These are phyloP conservation scores for Pleurostoma richardsiae DNA, from an alignment of 2,329 filamentous ascomycete species.

Conservation along the genomic window DNA sequence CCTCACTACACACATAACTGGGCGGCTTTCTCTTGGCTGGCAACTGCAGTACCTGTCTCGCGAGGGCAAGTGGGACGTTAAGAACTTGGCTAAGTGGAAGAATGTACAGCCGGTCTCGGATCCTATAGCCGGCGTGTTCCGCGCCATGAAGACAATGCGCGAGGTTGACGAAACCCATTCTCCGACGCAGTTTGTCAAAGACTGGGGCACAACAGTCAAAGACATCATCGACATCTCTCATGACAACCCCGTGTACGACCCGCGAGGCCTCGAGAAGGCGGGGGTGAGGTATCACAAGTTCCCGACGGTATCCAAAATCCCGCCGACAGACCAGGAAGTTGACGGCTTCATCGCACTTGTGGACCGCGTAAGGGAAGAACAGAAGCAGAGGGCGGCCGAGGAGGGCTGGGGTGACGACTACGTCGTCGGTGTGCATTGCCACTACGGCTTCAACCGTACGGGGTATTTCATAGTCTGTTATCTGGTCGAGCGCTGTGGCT, in stretches of 20 bases:
- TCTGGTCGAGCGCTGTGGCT: slow-evolving; percentile 75
- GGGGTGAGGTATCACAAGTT: slow-evolving; percentile 78
- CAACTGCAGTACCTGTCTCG: slow-evolving; percentile 84
- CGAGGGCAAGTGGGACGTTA: slow-evolving; percentile 96
- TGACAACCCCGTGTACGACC: slow-evolving; percentile 85
- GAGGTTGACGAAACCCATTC: slow-evolving; percentile 83
- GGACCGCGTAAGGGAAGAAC: slow-evolving; percentile 54
- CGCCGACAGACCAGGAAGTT: slow-evolving; percentile 57
- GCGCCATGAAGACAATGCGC: slow-evolving; percentile 87
- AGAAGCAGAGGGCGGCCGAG: slow-evolving; percentile 37
- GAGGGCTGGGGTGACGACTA: slow-evolving; percentile 35
- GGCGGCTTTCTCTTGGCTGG: slow-evolving; percentile 78
- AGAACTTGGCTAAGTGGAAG: slow-evolving; percentile 91
- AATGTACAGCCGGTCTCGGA: slow-evolving; percentile 71
- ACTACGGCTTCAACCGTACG: slow-evolving; percentile 93
- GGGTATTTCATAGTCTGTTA: slow-evolving; percentile 90
- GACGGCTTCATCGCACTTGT: slow-evolving; percentile 49
- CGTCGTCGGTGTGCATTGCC: slow-evolving; percentile 82
- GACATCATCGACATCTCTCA: slow-evolving; percentile 89
- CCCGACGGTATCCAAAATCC: slow-evolving; percentile 86
- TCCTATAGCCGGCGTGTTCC: slow-evolving; percentile 74
- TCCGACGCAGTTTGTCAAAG: slow-evolving; percentile 63
- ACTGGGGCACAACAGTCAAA: slow-evolving; percentile 63
- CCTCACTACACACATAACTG: slow-evolving; percentile 67
- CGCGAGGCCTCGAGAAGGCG: slow-evolving; percentile 59